phyloP scores from a whole-genome alignment of 176 grass and related monocot species.

The Thinopyrum elongatum region DNA sequence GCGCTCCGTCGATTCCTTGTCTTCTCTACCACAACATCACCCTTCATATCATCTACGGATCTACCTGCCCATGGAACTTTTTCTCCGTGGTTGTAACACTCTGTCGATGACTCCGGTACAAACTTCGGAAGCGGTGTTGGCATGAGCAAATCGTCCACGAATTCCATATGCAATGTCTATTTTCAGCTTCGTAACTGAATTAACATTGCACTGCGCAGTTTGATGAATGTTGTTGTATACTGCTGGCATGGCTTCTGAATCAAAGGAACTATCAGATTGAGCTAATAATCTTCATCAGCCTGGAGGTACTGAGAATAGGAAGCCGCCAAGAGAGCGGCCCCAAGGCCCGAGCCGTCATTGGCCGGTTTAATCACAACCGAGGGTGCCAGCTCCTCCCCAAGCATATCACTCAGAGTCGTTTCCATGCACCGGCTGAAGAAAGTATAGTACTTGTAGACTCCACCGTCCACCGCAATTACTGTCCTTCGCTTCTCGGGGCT shows the following conservation, averaged over 20 bases:
- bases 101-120: neutral
- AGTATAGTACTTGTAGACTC: conserved; percentile 53
- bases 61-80: too few relatives aligned
- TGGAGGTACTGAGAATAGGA: conserved; percentile 38
- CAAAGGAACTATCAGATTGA: neutral
- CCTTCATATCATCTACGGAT: too few relatives aligned
- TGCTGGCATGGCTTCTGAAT: neutral
- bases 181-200: neutral
- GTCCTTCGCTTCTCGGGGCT: conserved; percentile 11
- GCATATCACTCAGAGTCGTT: conserved; percentile 42
- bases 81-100: neutral
- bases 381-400: conserved; percentile 36
- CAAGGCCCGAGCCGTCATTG: conserved; percentile 50
- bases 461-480: conserved; percentile 59
- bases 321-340: conserved; percentile 50
- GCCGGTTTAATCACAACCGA: conserved; percentile 40
- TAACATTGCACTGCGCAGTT: neutral
- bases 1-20: neutral
- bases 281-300: neutral
- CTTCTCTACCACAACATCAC: neutral
- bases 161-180: too few relatives aligned
- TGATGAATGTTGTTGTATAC: neutral
- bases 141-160: neutral
- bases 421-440: conserved; percentile 45
- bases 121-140: neutral